phyloP scores from a whole-genome alignment of 1,284 basidiomycete genomes.

The Takashimella tepidaria region DNA sequence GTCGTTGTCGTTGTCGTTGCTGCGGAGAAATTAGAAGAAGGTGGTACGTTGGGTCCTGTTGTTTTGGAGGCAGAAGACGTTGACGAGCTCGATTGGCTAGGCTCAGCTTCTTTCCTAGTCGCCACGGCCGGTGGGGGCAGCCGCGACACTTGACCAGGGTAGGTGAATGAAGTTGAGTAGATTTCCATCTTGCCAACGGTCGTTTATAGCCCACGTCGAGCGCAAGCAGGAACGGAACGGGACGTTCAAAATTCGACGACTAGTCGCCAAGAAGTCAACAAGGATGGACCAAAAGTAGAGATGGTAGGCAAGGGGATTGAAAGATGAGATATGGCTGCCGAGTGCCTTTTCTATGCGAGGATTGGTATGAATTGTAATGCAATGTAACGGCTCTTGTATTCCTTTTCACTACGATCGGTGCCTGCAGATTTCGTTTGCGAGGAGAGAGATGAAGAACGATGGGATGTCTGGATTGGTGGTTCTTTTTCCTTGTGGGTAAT shows the following conservation, averaged over 20 bases:
- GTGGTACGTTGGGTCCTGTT: neutral
- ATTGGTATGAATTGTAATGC: constrained; percentile 9
- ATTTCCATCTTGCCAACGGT: constrained; percentile 84
- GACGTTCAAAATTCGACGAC: no score
- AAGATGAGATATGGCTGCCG: no score
- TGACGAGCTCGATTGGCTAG: constrained; percentile 9
- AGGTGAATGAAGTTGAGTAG: constrained; percentile 70
- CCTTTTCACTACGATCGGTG: neutral
- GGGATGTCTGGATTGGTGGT: constrained; percentile 27
- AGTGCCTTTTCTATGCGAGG: no score
- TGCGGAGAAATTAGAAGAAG: neutral
- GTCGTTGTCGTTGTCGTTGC: constrained; percentile 25
- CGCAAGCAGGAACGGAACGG: no score
- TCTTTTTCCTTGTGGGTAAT: no score
- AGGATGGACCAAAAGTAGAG: no score
- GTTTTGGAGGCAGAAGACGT: constrained; percentile 17
- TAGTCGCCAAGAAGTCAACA: no score
- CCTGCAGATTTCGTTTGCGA: neutral
- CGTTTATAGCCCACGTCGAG: no score
- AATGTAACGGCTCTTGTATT: constrained; percentile 10
- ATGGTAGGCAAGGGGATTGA: no score
- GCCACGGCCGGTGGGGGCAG: neutral
- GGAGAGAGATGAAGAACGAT: constrained; percentile 19
- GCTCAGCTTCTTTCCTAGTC: neutral
- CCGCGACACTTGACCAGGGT: constrained; percentile 32